phyloP scores from a whole-genome alignment of 1,139 yeast species.

The Taiozyma sp. region DNA sequence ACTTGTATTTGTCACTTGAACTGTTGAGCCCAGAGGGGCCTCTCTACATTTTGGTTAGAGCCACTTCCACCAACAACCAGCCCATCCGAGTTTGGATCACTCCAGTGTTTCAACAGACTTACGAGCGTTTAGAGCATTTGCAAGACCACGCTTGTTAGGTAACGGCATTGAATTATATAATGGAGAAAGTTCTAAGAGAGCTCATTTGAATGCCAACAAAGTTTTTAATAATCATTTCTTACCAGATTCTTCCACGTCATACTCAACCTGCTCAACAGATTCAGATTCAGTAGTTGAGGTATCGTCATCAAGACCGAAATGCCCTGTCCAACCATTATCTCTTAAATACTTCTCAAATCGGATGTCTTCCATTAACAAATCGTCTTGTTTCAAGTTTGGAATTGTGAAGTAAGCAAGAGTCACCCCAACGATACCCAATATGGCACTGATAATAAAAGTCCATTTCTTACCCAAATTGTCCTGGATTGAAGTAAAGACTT shows the following conservation, averaged over 20 bases:
- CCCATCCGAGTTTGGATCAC: no score
- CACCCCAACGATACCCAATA: constrained; percentile 65
- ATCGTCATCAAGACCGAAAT: constrained; percentile 38
- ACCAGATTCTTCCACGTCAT: not conserved
- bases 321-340: constrained; percentile 65
- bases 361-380: constrained; percentile 61
- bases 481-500: constrained; percentile 30
- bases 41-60: no score
- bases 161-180: no score
- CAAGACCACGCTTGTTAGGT: no score
- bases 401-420: constrained; percentile 55
- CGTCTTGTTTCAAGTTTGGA: constrained; percentile 66
- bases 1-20: no score
- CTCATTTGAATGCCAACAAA: not conserved
- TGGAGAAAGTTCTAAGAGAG: not conserved
- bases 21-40: no score
- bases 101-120: no score
- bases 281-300: not conserved
- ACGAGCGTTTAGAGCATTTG: no score
- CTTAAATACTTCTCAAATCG: constrained; percentile 57
- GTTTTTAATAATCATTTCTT: not conserved
- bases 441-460: constrained; percentile 32
- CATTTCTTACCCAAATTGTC: constrained; percentile 23
- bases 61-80: no score
- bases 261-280: not conserved